phyloP scores from a whole-genome alignment of 1,139 yeast species.

The Trichomonascaceae sp. region DNA sequence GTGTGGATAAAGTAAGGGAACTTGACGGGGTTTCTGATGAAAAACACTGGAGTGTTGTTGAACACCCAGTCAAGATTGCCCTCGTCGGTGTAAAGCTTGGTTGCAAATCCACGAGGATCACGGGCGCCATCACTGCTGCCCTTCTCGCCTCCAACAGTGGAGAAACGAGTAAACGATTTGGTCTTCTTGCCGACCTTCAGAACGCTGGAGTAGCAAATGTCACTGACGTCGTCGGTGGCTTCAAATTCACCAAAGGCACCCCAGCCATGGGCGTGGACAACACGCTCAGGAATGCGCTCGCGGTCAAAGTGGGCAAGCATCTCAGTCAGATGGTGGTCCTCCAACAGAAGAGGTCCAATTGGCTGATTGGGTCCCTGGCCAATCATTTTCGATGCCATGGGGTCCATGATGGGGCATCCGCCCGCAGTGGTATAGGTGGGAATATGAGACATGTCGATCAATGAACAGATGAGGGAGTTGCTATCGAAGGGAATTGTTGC shows the following conservation, averaged over 20 bases:
- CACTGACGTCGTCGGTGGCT: slow-evolving; percentile 69
- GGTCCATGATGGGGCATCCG: slow-evolving; percentile 52
- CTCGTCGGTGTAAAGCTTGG: slow-evolving; percentile 71
- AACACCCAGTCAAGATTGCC: slow-evolving; percentile 78
- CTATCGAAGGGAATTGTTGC: no score
- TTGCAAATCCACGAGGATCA: slow-evolving; percentile 78
- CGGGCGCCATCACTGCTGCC: slow-evolving; percentile 77
- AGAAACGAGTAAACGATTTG: slow-evolving; percentile 56
- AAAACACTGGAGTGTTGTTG: slow-evolving; percentile 79
- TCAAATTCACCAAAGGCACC: slow-evolving; percentile 73
- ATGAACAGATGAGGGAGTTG: no score
- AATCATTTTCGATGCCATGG: slow-evolving; percentile 61
- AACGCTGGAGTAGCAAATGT: slow-evolving; percentile 55
- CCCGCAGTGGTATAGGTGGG: slow-evolving; percentile 48
- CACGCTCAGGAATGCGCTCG: slow-evolving; percentile 78
- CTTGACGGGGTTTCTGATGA: slow-evolving; percentile 71
- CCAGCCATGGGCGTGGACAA: slow-evolving; percentile 79
- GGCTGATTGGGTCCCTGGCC: slow-evolving; percentile 28
- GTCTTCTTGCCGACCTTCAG: slow-evolving; percentile 67
- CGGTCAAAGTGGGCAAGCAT: slow-evolving; percentile 70
- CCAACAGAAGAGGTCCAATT: slow-evolving; percentile 61
- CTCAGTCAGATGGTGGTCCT: slow-evolving; percentile 65
- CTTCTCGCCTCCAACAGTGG: slow-evolving; percentile 76
- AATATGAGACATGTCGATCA: no score
- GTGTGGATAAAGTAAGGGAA: slow-evolving; percentile 82